A percentile compares a stretch with the other conserved stretches of the same genome.
Conservation (phyloP, 2,329 filamentous ascomycete species). For the Triangularia setosa region DNA sequence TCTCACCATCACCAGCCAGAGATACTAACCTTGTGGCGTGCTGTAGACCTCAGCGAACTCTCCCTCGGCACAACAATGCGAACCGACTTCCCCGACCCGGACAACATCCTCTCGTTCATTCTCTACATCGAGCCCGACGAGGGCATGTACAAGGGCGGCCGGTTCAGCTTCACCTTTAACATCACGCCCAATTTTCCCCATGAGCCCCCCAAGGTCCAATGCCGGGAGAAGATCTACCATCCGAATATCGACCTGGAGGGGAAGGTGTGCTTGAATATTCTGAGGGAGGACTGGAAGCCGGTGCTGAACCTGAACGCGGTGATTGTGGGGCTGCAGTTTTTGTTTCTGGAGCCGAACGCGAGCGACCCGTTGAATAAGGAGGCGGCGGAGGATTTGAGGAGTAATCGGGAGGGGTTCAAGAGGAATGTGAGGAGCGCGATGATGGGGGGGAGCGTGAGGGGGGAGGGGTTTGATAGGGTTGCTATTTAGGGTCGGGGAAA, state of each 20-base stretch:
- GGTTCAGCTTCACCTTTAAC: conserved; percentile 84
- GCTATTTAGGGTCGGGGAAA: conserved; percentile 51
- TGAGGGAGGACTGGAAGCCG: conserved; percentile 98
- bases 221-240: conserved; percentile 97
- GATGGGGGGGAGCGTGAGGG: conserved; percentile 72
- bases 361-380: conserved; percentile 98
- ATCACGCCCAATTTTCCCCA: conserved; percentile 96
- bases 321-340: conserved; percentile 92
- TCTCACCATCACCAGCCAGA: background rate
- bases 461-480: conserved; percentile 73
- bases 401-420: conserved; percentile 84
- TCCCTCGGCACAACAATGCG: conserved; percentile 76
- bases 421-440: conserved; percentile 83
- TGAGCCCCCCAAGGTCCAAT: conserved; percentile 95
- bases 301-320: conserved; percentile 95
- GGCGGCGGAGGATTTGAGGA: conserved; percentile 85
- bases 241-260: conserved; percentile 97
- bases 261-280: conserved; percentile 96
- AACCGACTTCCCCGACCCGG: conserved; percentile 74
- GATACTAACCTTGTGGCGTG: background rate
- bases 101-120: conserved; percentile 81
- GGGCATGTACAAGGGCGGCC: conserved; percentile 80
- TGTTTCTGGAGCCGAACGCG: conserved; percentile 96
- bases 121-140: conserved; percentile 82
- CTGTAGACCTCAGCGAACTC: conserved; percentile 72